Evolutionary conservation across 768 basidiomycete species (phyloP).

Genomic region (Collybiopsis luxurians): DNA sequence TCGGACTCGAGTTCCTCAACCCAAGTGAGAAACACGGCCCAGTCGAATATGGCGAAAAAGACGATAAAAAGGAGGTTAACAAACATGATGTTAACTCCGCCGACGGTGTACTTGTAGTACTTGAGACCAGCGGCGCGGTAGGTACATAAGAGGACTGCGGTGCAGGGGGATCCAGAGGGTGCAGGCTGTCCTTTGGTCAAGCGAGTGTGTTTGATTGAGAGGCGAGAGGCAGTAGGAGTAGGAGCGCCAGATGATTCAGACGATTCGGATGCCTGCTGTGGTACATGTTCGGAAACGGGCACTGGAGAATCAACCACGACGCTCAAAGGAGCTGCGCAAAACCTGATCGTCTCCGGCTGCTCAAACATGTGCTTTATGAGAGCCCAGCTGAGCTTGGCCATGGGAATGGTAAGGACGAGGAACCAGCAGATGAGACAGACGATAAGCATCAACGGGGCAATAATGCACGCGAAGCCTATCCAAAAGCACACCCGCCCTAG

Average conservation of each 20-base stretch:
- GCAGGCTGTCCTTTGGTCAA: conserved; percentile 87
- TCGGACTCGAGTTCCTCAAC: conserved; percentile 58
- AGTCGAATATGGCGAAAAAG: conserved; percentile 95
- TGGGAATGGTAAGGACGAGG: conserved; percentile 93
- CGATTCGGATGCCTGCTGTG: conserved; percentile 15
- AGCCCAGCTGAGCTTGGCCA: conserved; percentile 98
- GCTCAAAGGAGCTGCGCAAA: conserved; percentile 82
- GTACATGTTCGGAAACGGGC: conserved; percentile 2
- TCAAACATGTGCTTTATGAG: conserved; percentile 78
- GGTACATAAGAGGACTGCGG: conserved; percentile 91
- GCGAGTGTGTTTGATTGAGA: conserved; percentile 63
- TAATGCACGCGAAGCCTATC: conserved; percentile 68
- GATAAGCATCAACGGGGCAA: conserved; percentile 85
- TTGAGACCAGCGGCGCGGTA: conserved; percentile 87
- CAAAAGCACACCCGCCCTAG: conserved; percentile 82
- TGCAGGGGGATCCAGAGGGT: conserved; percentile 75
- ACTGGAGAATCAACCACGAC: conserved; percentile 52
- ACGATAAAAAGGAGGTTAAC: conserved; percentile 92
- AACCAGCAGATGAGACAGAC: conserved; percentile 94
- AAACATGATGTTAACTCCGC: conserved; percentile 98
- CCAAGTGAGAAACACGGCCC: conserved; percentile 72
- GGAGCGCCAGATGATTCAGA: conserved; percentile 20
- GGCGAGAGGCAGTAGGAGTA: conserved; percentile 33
- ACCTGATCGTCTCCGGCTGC: conserved; percentile 83
- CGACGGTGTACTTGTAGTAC: conserved; percentile 99